Evolutionary conservation across 441 rosid species (phyloP).

Genomic region (Pelargonium citronellum): DNA sequence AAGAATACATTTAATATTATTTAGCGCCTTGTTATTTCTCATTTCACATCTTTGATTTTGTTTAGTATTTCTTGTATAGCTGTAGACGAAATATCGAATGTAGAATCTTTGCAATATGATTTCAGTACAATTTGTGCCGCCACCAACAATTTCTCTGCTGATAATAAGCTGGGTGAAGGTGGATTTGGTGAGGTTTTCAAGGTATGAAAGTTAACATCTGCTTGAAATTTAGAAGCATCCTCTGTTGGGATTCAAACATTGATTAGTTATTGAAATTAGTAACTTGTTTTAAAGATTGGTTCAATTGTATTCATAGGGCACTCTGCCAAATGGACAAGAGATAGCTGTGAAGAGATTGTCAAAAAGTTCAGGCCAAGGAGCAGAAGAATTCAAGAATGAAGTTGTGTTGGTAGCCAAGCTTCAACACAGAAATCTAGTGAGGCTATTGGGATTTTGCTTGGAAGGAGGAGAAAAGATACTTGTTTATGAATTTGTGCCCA

Average conservation of each 20-base stretch:
- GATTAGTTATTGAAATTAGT: neutral
- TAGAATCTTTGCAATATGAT: slow-evolving; percentile 23
- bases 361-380: slow-evolving; percentile 40
- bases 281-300: neutral
- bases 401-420: slow-evolving; percentile 45
- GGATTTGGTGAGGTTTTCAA: too few species aligned
- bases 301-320: slow-evolving; percentile 26
- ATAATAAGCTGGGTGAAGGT: slow-evolving; percentile 33
- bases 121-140: slow-evolving; percentile 21
- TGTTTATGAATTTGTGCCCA: slow-evolving; percentile 46
- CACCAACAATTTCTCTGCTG: slow-evolving; percentile 28
- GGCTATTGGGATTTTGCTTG: slow-evolving; percentile 39
- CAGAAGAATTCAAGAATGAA: slow-evolving; percentile 50
- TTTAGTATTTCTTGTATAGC: too few species aligned
- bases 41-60: too few species aligned
- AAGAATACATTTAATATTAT: too few species aligned
- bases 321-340: slow-evolving; percentile 29
- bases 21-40: too few species aligned
- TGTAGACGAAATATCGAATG: slow-evolving; percentile 16
- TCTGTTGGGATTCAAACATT: too few species aligned
- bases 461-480: slow-evolving; percentile 41
- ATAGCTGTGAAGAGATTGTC: slow-evolving; percentile 51
- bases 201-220: too few species aligned
- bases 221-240: too few species aligned
- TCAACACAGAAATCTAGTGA: slow-evolving; percentile 47